Conservation (phyloP, 768 basidiomycete genomes). For the Cubamyces lactineus region DNA sequence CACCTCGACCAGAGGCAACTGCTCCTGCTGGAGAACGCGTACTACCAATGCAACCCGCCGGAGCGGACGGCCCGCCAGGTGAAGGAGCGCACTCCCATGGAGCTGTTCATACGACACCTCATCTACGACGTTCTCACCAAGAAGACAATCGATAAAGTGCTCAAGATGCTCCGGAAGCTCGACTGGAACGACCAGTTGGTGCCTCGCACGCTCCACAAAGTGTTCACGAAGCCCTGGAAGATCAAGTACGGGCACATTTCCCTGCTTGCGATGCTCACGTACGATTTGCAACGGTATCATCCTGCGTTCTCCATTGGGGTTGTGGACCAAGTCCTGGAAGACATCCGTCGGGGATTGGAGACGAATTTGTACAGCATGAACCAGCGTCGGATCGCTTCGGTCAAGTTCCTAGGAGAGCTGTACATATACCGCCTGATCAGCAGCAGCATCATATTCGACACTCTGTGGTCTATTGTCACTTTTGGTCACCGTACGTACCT, state of each 20-base stretch:
- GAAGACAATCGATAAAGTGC: constrained; percentile 93
- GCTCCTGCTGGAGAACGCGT: constrained; percentile 93
- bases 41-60: constrained; percentile 99
- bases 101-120: constrained; percentile 95
- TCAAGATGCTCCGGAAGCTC: constrained; percentile 89
- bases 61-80: constrained; percentile 86
- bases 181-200: constrained; percentile 86
- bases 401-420: constrained; percentile 95
- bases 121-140: constrained; percentile 91
- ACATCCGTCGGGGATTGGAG: constrained; percentile 88
- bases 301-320: constrained; percentile 86
- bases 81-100: constrained; percentile 83
- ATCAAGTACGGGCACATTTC: constrained; percentile 90
- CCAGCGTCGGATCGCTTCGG: constrained; percentile 86
- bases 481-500: constrained; percentile 87
- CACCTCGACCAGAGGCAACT: constrained; percentile 92
- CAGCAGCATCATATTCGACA: constrained; percentile 90
- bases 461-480: constrained; percentile 90
- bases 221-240: constrained; percentile 99
- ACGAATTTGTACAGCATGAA: constrained; percentile 95
- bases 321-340: constrained; percentile 94
- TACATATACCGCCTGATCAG: constrained; percentile 95
- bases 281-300: constrained; percentile 92
- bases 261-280: constrained; percentile 91
- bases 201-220: constrained; percentile 71